Evolutionary conservation across 2,329 filamentous ascomycete species (phyloP).

Genomic region (Truncatella angustata): DNA sequence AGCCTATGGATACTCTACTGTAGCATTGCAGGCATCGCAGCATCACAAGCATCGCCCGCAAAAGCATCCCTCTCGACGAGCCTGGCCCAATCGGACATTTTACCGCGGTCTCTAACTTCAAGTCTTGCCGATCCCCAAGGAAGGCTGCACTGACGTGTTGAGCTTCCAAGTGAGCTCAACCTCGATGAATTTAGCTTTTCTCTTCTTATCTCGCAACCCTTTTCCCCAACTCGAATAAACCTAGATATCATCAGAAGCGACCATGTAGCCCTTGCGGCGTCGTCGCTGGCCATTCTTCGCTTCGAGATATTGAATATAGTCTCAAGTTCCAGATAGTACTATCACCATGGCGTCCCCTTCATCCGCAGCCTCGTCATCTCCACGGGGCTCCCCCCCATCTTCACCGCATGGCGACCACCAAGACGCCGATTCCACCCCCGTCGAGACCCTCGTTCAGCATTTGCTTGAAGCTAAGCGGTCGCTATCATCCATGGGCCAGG

Average conservation of each 20-base stretch:
- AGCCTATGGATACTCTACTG: too few species aligned
- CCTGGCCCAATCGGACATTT: conserved; percentile 6
- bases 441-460: conserved; percentile 80
- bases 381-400: conserved; percentile 18
- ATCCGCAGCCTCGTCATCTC: conserved; percentile 19
- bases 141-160: background rate
- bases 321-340: background rate
- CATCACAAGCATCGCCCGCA: too few species aligned
- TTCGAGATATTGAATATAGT: conserved; percentile 6
- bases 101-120: conserved; percentile 3
- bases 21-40: background rate
- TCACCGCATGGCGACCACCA: conserved; percentile 31
- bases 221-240: background rate
- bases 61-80: too few species aligned
- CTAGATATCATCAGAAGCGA: conserved; percentile 1
- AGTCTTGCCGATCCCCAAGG: conserved; percentile 9
- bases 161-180: background rate
- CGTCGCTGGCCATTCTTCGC: conserved; percentile 2
- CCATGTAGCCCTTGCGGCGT: conserved; percentile 11
- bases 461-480: conserved; percentile 86
- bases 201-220: background rate
- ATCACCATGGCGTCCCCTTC: conserved; percentile 13
- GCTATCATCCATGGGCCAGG: conserved; percentile 76
- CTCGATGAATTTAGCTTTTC: background rate
- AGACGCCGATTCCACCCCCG: conserved; percentile 41